Evolutionary conservation across 805 yeast species (phyloP).

Genomic region (Ogataea minuta): DNA sequence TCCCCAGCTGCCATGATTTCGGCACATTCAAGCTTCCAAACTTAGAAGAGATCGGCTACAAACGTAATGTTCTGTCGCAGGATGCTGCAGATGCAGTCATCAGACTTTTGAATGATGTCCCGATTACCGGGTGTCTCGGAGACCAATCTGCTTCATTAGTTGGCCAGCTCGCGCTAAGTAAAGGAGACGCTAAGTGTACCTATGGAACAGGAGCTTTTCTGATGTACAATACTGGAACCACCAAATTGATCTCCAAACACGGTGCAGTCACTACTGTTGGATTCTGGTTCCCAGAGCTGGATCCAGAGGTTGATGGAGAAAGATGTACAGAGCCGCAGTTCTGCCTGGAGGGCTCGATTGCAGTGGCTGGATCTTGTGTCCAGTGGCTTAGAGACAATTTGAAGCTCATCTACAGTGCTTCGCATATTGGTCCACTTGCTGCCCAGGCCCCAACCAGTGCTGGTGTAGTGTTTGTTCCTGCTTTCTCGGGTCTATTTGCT

Average conservation of each 20-base stretch:
- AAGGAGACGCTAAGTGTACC: conserved; percentile 90
- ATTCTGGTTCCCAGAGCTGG: conserved; percentile 78
- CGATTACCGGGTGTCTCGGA: conserved; percentile 87
- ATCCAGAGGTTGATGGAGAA: conserved; percentile 37
- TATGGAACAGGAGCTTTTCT: conserved; percentile 96
- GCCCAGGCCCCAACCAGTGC: conserved; percentile 77
- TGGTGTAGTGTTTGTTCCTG: conserved; percentile 93
- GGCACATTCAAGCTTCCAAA: conserved; percentile 70
- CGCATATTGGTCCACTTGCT: conserved; percentile 89
- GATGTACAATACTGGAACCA: conserved; percentile 79
- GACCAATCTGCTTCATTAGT: conserved; percentile 93
- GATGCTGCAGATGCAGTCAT: conserved; percentile 50
- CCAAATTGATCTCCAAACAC: conserved; percentile 66
- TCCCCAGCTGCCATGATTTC: conserved; percentile 73
- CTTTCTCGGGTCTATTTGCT: conserved; percentile 89
- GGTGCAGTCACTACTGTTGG: conserved; percentile 91
- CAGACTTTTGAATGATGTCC: conserved; percentile 54
- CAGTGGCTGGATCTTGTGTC: conserved; percentile 92
- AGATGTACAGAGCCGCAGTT: conserved; percentile 61
- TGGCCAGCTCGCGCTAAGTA: conserved; percentile 82
- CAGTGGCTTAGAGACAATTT: conserved; percentile 94
- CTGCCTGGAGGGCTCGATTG: conserved; percentile 93
- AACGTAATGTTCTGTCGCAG: conserved; percentile 9
- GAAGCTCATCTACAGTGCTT: conserved; percentile 74
- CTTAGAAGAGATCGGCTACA: conserved; percentile 27